Conservation (phyloP, 148 eudicot genomes). For the Polygonum aviculare region DNA sequence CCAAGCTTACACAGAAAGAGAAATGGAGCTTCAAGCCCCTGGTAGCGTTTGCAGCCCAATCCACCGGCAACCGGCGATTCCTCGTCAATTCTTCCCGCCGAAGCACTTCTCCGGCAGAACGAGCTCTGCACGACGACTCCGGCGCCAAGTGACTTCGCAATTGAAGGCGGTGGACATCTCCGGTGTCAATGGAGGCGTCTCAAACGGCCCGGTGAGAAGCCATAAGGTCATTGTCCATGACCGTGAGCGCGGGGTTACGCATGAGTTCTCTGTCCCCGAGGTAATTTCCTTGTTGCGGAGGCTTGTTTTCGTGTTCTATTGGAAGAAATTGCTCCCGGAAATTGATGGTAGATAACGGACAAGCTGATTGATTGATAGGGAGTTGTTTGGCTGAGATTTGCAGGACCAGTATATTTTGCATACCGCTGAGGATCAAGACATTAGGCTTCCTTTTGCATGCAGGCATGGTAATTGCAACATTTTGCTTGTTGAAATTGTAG, state of each 20-base stretch:
- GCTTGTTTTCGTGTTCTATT: neutral
- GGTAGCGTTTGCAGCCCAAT: constrained; percentile 21
- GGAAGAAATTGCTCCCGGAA: neutral
- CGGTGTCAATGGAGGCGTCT: constrained; percentile 11
- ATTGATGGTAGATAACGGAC: neutral
- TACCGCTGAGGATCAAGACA: constrained; percentile 82
- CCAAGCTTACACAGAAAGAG: neutral
- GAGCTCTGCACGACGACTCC: constrained; percentile 12
- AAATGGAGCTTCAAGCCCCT: constrained; percentile 38
- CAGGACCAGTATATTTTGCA: constrained; percentile 94
- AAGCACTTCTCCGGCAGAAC: neutral
- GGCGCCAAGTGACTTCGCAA: constrained; percentile 37
- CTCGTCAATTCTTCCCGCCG: constrained; percentile 20
- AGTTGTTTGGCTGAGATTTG: neutral
- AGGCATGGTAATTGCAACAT: constrained; percentile 65
- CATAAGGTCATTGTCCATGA: constrained; percentile 85
- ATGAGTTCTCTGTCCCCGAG: constrained; percentile 89
- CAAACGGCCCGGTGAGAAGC: constrained; percentile 22
- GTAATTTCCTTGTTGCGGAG: constrained; percentile 14
- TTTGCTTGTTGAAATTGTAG: neutral
- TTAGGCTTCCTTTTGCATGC: constrained; percentile 87
- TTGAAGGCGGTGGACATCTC: constrained; percentile 25
- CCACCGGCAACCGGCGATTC: constrained; percentile 23
- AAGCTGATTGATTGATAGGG: neutral
- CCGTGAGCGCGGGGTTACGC: constrained; percentile 59